A percentile compares a stretch with the other conserved stretches of the same genome.
Evolutionary conservation across 495 filamentous ascomycete species (phyloP).

Genomic region (Mytilinidion resinicola): DNA sequence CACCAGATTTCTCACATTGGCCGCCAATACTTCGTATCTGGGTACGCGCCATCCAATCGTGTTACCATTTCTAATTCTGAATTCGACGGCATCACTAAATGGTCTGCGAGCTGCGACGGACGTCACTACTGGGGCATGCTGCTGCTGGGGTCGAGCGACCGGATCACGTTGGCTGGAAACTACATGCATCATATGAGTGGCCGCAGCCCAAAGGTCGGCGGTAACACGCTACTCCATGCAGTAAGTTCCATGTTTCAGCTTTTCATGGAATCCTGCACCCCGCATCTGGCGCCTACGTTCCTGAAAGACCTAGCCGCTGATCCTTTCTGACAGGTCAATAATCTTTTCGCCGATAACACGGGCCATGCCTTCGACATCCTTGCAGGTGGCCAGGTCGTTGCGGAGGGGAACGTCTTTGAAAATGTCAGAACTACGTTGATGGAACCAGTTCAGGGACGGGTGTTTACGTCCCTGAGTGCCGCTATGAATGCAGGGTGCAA

Average conservation of each 20-base stretch:
- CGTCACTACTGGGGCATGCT: conserved; percentile 52
- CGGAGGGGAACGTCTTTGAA: conserved; percentile 57
- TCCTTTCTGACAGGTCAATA: conserved; percentile 42
- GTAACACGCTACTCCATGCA: conserved; percentile 43
- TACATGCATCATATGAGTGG: conserved; percentile 50
- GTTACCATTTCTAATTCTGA: conserved; percentile 42
- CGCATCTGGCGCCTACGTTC: no score
- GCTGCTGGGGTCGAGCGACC: conserved; percentile 40
- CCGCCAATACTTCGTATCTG: conserved; percentile 41
- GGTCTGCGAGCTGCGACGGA: conserved; percentile 48
- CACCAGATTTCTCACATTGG: conserved; percentile 41
- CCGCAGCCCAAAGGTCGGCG: conserved; percentile 47
- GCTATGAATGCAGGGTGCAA: conserved; percentile 35
- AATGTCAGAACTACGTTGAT: conserved; percentile 37
- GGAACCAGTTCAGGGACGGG: conserved; percentile 27
- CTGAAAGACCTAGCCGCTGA: no score
- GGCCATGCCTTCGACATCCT: conserved; percentile 54
- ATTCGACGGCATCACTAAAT: conserved; percentile 46
- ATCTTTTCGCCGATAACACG: conserved; percentile 50
- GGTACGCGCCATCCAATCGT: conserved; percentile 32
- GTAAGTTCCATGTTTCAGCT: no score
- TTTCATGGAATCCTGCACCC: no score
- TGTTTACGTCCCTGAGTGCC: conserved; percentile 41
- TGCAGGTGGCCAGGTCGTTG: conserved; percentile 46
- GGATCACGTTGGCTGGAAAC: conserved; percentile 42